Base-by-base conservation (phyloP, 1,139 yeast species). In the Yamadazyma blattariae region DNA sequence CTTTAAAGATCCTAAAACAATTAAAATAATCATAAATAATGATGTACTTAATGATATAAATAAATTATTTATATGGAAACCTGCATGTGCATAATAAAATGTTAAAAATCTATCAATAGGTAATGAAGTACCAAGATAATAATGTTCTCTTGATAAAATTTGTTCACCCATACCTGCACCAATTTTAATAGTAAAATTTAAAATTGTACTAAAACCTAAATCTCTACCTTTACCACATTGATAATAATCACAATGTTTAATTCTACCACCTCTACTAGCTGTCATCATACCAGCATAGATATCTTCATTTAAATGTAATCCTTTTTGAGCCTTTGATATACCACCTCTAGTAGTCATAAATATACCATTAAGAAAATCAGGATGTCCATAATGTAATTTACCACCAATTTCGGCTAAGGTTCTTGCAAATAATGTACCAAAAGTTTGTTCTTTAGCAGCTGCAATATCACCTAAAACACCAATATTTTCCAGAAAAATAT, bases 81-180 rank as follows among this genome's bases (percentile, higher is more conserved):
- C 96, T 0, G 95, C 88, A 52, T 88, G 96, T 0, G 96, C 96
- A 60, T 87, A 88, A 54, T 84, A 88, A 51, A 88, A 88, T 0
- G 96, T 82, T 26, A 88, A 58, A 53, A 88, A 86, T 36, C 95
- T 58, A 52, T 88, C 96, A 34, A 86, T 64, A 0, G 95, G 90
- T 29, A 88, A 61, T 39, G 75, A 80, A 0, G 92, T 82, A 0
- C 96, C 95, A 42, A 88, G 61, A 52, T 84, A 84, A 52, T 77
- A 87, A 51, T 88, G 86, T 50, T 88, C 96, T 44, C 96, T 64
- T 5, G 95, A 86, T 12, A 88, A 59, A 53, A 86, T 71, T 49
- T 88, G 96, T 51, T 88, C 96, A 1, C 96, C 96, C 96, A 88
- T 88, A 1, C 96, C 96, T 28, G 95, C 90, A 0, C 96, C 96